Evolutionary conservation across 2,329 filamentous ascomycete genomes (phyloP).

Genomic region (Chalaropsis ovoidea): DNA sequence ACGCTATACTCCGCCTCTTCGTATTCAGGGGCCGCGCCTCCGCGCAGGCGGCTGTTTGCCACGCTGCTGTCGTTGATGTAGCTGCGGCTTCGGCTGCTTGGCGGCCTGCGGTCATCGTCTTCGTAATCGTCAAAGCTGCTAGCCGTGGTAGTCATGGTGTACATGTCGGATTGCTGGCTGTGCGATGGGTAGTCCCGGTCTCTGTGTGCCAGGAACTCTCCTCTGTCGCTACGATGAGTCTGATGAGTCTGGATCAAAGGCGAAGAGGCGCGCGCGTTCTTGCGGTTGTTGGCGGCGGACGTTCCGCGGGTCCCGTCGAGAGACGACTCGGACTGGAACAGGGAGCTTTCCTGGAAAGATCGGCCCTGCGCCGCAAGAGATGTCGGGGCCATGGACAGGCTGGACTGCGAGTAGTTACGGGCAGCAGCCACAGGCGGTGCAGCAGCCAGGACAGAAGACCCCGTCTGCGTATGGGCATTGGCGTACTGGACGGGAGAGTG

Average conservation of each 20-base stretch:
- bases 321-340: constrained; percentile 19
- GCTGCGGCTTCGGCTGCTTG: constrained; percentile 32
- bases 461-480: constrained; percentile 23
- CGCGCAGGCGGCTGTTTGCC: constrained; percentile 31
- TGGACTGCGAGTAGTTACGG: constrained; percentile 2
- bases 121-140: constrained; percentile 21
- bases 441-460: constrained; percentile 19
- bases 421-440: neutral
- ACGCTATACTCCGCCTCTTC: constrained; percentile 41
- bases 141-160: constrained; percentile 22
- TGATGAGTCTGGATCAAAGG: constrained; percentile 22
- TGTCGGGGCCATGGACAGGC: neutral
- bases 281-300: neutral
- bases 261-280: constrained; percentile 9
- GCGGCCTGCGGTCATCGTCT: constrained; percentile 25
- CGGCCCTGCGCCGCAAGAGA: neutral
- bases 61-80: constrained; percentile 23
- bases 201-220: neutral
- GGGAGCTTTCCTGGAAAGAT: constrained; percentile 19
- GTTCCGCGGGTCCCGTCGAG: neutral
- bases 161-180: constrained; percentile 19
- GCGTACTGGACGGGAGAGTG: constrained; percentile 16
- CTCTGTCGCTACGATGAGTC: constrained; percentile 4
- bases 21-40: constrained; percentile 32
- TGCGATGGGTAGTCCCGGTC: neutral